Percentiles rank a stretch among this genome's conserved stretches.
These are phyloP conservation scores for Bertia moriformis DNA, from an alignment of 2,329 filamentous ascomycete species.

Conservation along the genomic window DNA sequence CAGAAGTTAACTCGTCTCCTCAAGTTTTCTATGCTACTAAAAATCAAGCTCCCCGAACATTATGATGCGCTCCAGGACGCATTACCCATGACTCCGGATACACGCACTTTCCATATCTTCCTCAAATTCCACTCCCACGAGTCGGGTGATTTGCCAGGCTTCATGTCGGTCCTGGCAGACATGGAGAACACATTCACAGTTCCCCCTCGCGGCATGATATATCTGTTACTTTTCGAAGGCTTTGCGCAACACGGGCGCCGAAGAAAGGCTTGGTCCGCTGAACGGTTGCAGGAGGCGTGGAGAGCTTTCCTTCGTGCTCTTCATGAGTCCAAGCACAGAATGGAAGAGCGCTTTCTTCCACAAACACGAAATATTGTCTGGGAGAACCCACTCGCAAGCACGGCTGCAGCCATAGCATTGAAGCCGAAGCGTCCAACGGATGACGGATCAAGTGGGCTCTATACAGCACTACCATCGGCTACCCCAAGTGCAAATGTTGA, in stretches of 20 bases:
- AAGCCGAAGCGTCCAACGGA: neutral
- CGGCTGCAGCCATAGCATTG: neutral
- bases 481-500: neutral
- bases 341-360: neutral
- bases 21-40: constrained; percentile 24
- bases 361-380: neutral
- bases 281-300: neutral
- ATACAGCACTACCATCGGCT: neutral
- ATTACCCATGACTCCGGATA: neutral
- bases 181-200: constrained; percentile 1
- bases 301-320: neutral
- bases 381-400: neutral
- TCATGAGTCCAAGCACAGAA: neutral
- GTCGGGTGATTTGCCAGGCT: neutral
- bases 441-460: too few relatives aligned
- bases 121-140: neutral
- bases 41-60: neutral
- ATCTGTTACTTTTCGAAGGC: neutral
- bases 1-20: neutral
- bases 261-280: neutral
- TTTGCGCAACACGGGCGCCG: neutral
- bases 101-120: neutral
- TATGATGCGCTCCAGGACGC: neutral
- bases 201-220: constrained; percentile 1
- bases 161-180: neutral